Base-by-base conservation (phyloP, 257 asterid genomes). In the Echites panduratus region DNA sequence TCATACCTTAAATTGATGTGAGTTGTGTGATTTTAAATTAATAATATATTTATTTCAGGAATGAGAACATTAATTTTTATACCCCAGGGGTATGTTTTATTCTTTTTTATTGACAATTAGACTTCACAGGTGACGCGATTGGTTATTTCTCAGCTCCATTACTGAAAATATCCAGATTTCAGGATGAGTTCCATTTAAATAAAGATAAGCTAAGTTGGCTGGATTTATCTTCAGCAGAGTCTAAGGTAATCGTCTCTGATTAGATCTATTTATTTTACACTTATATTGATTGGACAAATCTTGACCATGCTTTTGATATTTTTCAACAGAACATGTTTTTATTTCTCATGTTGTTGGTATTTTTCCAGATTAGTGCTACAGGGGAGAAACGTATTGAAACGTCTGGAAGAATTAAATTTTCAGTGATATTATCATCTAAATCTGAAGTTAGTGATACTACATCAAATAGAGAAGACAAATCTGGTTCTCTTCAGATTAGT, bases 401-500 rank as follows among this genome's bases (percentile, higher is more conserved):
- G 16, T 69, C 75, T 73, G 97, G 95, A 72, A 84, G 89, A 86
- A 78, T 94, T 77, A 88, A 84, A 79, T 90, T 92, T 78, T 87
- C 90, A 9, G 89, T 87, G 68, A 74, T 78, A 66, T 71, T 88
- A 75, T 90, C 91, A 16, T 81, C 89, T 59, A 78, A 71, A 79
- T 52, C 82, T 76, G 86, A 79, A 79, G 78, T 70, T 73, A 77
- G 48, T 72, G 86, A 80, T 44, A 79, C 82, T 75, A 73, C 84
- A 72, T 68, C 71, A 47, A 79, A 68, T 66, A 80, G 82, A 58
- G 78, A 76, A 56, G 78, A 67, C 78, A 87, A 82, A 66, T 80
- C 90, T 49, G 89, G 98, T 79, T 85, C 83, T 52, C 80, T 91
- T 79, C 93, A 88, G 87, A 91, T 94, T 80, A 91, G 99, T 81